phyloP scores from a whole-genome alignment of 2,329 filamentous ascomycete genomes.

The Escovopsis sp. region DNA sequence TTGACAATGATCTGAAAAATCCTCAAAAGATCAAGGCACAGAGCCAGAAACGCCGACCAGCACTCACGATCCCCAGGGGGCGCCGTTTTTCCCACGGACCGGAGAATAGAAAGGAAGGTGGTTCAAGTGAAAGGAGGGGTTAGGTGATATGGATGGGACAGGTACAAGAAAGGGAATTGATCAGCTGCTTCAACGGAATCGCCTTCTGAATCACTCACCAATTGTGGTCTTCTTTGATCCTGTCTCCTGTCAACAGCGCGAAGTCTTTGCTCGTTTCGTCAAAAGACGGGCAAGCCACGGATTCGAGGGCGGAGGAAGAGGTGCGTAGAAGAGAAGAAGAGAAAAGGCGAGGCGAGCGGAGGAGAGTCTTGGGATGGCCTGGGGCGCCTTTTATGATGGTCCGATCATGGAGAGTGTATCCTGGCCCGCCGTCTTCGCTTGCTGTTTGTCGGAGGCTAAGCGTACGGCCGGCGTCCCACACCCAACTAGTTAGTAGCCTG shows the following conservation, averaged over 20 bases:
- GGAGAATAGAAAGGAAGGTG: too few relatives aligned
- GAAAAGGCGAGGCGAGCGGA: constrained; percentile 6
- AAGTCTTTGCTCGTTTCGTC: constrained; percentile 1
- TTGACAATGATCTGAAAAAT: too few relatives aligned
- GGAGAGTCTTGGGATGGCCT: constrained; percentile 5
- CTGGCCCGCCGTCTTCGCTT: constrained; percentile 1
- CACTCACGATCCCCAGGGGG: too few relatives aligned
- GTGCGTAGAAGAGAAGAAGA: constrained; percentile 8
- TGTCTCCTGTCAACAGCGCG: constrained; percentile 4
- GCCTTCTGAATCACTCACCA: constrained; percentile 4
- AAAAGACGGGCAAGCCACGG: constrained; percentile 2
- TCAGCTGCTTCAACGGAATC: background rate
- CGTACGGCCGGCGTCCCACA: background rate
- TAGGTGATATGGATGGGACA: too few relatives aligned
- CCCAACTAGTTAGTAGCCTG: background rate
- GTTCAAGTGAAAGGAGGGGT: too few relatives aligned
- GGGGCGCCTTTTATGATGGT: constrained; percentile 5
- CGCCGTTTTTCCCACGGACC: too few relatives aligned
- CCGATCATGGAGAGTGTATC: constrained; percentile 4
- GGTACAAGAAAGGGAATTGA: background rate
- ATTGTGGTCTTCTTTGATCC: constrained; percentile 3
- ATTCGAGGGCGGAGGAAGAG: constrained; percentile 13
- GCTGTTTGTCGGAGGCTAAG: background rate
- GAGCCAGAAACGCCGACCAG: too few relatives aligned
- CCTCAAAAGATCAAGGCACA: too few relatives aligned